Percentiles rank a stretch among this genome's conserved stretches.
phyloP scores from a whole-genome alignment of 163 green algal genomes.

The Botryococcus braunii region DNA sequence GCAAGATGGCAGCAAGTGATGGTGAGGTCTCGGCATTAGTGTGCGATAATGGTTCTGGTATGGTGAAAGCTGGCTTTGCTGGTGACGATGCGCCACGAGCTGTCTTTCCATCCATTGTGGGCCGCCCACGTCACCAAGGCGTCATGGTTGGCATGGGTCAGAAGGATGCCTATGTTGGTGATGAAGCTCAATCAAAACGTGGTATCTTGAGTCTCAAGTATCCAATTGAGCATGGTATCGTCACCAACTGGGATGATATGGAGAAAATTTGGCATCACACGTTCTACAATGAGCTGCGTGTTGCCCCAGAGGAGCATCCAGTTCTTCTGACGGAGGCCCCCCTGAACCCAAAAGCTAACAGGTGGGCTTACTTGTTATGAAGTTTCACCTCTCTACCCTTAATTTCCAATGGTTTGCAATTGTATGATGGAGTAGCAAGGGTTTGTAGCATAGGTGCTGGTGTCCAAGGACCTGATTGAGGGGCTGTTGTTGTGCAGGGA shows the following conservation, averaged over 20 bases:
- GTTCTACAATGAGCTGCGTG: conserved; percentile 98
- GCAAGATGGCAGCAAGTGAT: conserved; percentile 37
- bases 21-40: conserved; percentile 56
- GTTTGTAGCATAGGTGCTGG: too few species aligned
- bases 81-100: conserved; percentile 78
- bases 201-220: conserved; percentile 96
- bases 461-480: too few species aligned
- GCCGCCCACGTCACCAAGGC: conserved; percentile 60
- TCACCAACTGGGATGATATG: conserved; percentile 99
- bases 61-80: conserved; percentile 85
- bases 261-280: conserved; percentile 99
- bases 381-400: not conserved
- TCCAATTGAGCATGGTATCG: conserved; percentile 95
- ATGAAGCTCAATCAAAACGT: conserved; percentile 94
- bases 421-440: too few species aligned
- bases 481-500: too few species aligned
- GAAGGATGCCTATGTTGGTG: conserved; percentile 96
- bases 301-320: conserved; percentile 96
- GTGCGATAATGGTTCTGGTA: conserved; percentile 64
- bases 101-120: conserved; percentile 86
- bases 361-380: too few species aligned
- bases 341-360: conserved; percentile 95
- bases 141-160: conserved; percentile 90
- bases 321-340: conserved; percentile 96
- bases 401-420: conserved; percentile 2